These are phyloP conservation scores for Cinnamomum micranthum DNA, from an alignment of 164 flowering plant species.

Conservation along the genomic window DNA sequence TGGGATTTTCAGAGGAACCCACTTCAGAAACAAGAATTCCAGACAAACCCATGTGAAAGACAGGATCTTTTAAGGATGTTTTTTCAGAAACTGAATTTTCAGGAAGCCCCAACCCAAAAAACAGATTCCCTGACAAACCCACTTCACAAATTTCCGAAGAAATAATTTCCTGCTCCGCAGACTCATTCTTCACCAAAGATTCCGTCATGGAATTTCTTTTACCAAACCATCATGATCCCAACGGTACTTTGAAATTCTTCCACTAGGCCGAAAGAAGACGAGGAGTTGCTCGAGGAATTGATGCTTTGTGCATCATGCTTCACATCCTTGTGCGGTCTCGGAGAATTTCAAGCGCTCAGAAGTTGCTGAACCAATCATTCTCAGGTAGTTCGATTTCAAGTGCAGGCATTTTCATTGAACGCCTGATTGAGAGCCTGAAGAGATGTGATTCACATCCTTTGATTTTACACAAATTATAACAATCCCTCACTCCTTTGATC, in stretches of 20 bases:
- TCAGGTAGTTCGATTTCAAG: slow-evolving; percentile 24
- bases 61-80: not conserved
- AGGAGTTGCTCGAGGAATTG: slow-evolving; percentile 30
- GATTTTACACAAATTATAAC: too few species aligned
- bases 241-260: slow-evolving; percentile 36
- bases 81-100: slow-evolving; percentile 3
- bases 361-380: slow-evolving; percentile 29
- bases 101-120: slow-evolving; percentile 9
- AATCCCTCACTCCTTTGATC: too few species aligned
- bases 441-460: slow-evolving; percentile 29
- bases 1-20: not conserved
- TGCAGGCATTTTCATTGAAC: slow-evolving; percentile 26
- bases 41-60: slow-evolving; percentile 5
- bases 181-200: slow-evolving; percentile 9
- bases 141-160: slow-evolving; percentile 9
- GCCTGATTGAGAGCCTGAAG: slow-evolving; percentile 27
- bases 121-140: not conserved
- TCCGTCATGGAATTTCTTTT: slow-evolving; percentile 38
- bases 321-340: slow-evolving; percentile 38
- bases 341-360: slow-evolving; percentile 8
- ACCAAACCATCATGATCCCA: slow-evolving; percentile 31
- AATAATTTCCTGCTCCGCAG: not conserved
- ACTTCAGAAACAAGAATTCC: not conserved
- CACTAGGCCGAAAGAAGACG: slow-evolving; percentile 23
- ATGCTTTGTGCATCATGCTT: slow-evolving; percentile 44